phyloP scores from a whole-genome alignment of 805 yeast species.

The Dipodascopsis uninucleata region DNA sequence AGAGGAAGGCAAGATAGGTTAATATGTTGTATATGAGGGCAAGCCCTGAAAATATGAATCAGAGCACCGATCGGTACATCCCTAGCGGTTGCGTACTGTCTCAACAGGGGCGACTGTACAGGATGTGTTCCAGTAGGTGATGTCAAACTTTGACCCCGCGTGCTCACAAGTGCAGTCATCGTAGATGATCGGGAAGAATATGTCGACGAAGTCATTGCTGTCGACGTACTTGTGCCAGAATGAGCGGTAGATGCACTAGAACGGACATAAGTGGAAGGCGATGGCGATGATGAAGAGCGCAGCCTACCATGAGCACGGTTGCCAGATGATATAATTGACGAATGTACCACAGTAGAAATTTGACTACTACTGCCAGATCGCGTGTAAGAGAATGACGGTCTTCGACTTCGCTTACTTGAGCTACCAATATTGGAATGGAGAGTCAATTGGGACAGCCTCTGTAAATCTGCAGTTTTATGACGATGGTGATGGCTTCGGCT shows the following conservation, averaged over 20 bases:
- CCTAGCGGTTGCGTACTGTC: constrained; percentile 60
- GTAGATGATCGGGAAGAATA: not conserved
- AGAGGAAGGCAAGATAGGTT: constrained; percentile 61
- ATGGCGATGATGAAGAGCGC: constrained; percentile 1
- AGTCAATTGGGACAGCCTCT: too few species aligned
- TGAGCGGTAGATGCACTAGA: too few species aligned
- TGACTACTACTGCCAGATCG: not conserved
- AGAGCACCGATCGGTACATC: constrained; percentile 79
- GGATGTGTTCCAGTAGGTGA: constrained; percentile 30
- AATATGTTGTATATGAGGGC: constrained; percentile 55
- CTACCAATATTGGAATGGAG: too few species aligned
- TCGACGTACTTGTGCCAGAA: too few species aligned
- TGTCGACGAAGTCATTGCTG: not conserved
- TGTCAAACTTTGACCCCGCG: constrained; percentile 50
- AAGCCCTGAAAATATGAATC: constrained; percentile 62
- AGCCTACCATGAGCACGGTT: constrained; percentile 7
- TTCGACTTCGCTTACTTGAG: not conserved
- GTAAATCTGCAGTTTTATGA: constrained; percentile 8
- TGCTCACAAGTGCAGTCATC: constrained; percentile 39
- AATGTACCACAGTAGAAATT: not conserved
- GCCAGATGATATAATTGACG: constrained; percentile 2
- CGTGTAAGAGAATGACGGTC: not conserved
- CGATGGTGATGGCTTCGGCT: constrained; percentile 29
- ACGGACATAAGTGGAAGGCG: constrained; percentile 6
- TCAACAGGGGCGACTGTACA: constrained; percentile 44